A percentile compares a stretch with the other conserved stretches of the same genome.
Evolutionary conservation across 345 rosid genomes (phyloP).

Genomic region (Kandelia obovata): DNA sequence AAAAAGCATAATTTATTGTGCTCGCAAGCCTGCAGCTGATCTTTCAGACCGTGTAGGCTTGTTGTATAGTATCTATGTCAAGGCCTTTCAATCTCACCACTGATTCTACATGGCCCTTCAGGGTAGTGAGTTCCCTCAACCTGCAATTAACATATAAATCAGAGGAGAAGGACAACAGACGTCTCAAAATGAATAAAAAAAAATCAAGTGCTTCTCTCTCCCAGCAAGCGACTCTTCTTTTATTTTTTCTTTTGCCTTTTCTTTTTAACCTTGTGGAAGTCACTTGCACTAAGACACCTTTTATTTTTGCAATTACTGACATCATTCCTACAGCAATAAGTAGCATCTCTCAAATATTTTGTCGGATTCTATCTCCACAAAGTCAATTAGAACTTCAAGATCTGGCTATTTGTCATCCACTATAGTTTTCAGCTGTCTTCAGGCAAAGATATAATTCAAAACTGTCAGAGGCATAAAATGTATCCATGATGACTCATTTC

Average conservation of each 20-base stretch:
- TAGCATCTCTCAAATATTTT: too few relatives aligned
- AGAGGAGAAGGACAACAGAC: neutral
- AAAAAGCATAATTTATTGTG: constrained; percentile 13
- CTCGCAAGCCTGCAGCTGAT: neutral
- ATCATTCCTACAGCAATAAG: neutral
- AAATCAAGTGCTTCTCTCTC: too few relatives aligned
- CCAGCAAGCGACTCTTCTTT: too few relatives aligned
- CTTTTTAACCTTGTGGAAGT: too few relatives aligned
- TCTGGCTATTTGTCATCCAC: too few relatives aligned
- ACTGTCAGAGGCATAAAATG: neutral
- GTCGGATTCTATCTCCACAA: too few relatives aligned
- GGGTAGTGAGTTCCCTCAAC: constrained; percentile 89
- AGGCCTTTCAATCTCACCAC: constrained; percentile 91
- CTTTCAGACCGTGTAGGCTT: constrained; percentile 81
- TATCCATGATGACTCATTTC: neutral
- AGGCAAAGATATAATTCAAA: neutral
- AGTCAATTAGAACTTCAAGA: too few relatives aligned
- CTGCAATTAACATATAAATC: constrained; percentile 31
- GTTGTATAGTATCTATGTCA: constrained; percentile 96
- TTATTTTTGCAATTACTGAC: neutral
- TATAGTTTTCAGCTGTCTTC: neutral
- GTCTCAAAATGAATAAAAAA: too few relatives aligned
- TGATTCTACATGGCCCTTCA: constrained; percentile 95
- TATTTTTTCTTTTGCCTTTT: too few relatives aligned
- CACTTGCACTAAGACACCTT: too few relatives aligned